Percentiles rank a stretch among this genome's conserved stretches.
These are phyloP conservation scores for Claviceps sp. DNA, from an alignment of 2,329 filamentous ascomycete species.

Conservation along the genomic window DNA sequence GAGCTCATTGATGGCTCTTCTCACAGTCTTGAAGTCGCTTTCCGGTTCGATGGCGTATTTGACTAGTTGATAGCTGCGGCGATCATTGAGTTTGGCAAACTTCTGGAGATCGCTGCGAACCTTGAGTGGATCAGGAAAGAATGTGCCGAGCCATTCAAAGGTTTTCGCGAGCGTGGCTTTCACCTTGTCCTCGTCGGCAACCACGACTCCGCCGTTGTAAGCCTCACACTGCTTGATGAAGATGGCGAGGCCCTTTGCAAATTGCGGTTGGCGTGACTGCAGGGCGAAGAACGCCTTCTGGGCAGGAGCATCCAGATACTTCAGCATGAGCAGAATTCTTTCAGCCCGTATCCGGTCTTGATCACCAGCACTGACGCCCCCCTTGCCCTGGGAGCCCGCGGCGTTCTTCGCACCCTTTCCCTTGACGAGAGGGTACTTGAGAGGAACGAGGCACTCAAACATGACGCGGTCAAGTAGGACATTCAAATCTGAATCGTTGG, in stretches of 20 bases:
- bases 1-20: constrained; percentile 81
- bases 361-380: constrained; percentile 39
- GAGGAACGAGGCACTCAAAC: constrained; percentile 77
- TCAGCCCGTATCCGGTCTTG: constrained; percentile 69
- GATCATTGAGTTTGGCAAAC: constrained; percentile 83
- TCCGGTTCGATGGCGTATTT: constrained; percentile 73
- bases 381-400: constrained; percentile 36
- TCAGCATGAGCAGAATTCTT: constrained; percentile 69
- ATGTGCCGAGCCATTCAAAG: constrained; percentile 58
- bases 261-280: constrained; percentile 62
- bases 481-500: constrained; percentile 79
- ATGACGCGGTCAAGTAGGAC: constrained; percentile 71
- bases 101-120: constrained; percentile 70
- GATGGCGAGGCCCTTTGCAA: constrained; percentile 59
- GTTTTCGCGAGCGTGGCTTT: constrained; percentile 60
- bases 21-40: constrained; percentile 84
- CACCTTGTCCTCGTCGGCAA: constrained; percentile 54
- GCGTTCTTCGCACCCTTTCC: constrained; percentile 47
- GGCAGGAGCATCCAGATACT: constrained; percentile 61
- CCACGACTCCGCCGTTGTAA: constrained; percentile 77
- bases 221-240: constrained; percentile 77
- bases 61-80: constrained; percentile 78
- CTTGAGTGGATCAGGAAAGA: constrained; percentile 61
- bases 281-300: constrained; percentile 82
- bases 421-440: constrained; percentile 65